A percentile compares a stretch with the other conserved stretches of the same genome.
Evolutionary conservation across 1,139 yeast species (phyloP).

Genomic region (Taiozyma sp.): DNA sequence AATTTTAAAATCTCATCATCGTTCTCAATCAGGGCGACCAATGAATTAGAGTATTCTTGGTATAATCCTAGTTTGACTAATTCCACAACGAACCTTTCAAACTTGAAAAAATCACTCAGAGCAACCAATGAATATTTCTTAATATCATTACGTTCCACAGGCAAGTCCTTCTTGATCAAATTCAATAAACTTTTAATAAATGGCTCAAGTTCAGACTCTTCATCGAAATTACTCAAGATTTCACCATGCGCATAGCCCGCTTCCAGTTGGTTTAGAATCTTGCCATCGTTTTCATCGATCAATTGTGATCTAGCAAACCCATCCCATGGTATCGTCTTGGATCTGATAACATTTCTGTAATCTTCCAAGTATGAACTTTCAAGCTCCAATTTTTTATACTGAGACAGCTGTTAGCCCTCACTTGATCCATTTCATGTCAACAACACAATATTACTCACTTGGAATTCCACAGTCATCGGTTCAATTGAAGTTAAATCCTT

Average conservation of each 20-base stretch:
- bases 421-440: neutral
- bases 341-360: conserved; percentile 66
- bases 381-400: conserved; percentile 13
- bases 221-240: neutral
- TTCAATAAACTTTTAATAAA: conserved; percentile 12
- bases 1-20: conserved; percentile 42
- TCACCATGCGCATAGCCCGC: conserved; percentile 24
- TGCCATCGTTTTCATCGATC: conserved; percentile 61
- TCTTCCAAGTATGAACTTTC: conserved; percentile 72
- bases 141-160: conserved; percentile 42
- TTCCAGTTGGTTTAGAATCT: conserved; percentile 59
- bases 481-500: neutral
- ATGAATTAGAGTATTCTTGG: conserved; percentile 38
- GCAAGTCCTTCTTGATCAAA: conserved; percentile 14
- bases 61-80: conserved; percentile 31
- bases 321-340: conserved; percentile 90
- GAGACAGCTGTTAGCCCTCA: neutral
- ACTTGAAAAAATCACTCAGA: conserved; percentile 50
- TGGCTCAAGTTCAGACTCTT: conserved; percentile 1
- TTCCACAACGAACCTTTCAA: conserved; percentile 32
- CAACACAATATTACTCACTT: neutral
- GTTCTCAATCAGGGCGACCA: conserved; percentile 43
- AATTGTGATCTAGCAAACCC: conserved; percentile 77
- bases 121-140: conserved; percentile 68
- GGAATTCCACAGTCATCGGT: neutral